Base-by-base conservation (phyloP, 2,329 filamentous ascomycete genomes). In the Pestalotiopsis fici region DNA sequence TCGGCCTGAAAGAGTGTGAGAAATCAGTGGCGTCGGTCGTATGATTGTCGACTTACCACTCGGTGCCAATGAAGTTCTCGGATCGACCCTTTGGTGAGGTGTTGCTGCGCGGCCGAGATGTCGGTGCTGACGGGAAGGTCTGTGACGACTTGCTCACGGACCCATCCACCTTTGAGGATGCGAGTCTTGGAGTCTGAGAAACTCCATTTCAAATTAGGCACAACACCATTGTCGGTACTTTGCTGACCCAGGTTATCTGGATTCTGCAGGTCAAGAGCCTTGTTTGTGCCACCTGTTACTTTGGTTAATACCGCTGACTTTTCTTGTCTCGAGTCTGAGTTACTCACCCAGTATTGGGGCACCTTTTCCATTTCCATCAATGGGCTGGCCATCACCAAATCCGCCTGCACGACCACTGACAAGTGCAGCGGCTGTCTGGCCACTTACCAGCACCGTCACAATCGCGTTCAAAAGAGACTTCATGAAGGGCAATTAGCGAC, bases 151-250 rank as follows among this genome's bases (percentile, higher is more conserved):
- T 91, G 89, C 76, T 91, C 86, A 27, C 90, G 83, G 1, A 88
- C 85, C 89, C 89, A 92, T 2, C 90, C 90, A 1, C 90, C 90
- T 28, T 85, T 85, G 64, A 89, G 82, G 43, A 91, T 82, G 27
- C 83, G 83, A 1, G 88, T 90, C 78, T 88, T 89, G 27, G 88
- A 91, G 75, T 91, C 87, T 0, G 88, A 91, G 78, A 92, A 92
- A 65, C 87, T 87, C 90, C 90, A 88, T 75, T 91, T 92, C 71
- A 91, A 80, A 73, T 92, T 92, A 0, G 87, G 87, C 0, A 92
- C 89, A 12, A 85, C 79, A 18, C 90, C 90, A 60, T 82, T 83
- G 74, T 92, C 90, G 1, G 90, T 91, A 18, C 83, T 80, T 71
- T 91, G 86, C 59, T 83, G 82, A 15, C 87, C 88, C 1, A 92